Conservation (phyloP, 805 yeast species). For the Candida ponderosae region DNA sequence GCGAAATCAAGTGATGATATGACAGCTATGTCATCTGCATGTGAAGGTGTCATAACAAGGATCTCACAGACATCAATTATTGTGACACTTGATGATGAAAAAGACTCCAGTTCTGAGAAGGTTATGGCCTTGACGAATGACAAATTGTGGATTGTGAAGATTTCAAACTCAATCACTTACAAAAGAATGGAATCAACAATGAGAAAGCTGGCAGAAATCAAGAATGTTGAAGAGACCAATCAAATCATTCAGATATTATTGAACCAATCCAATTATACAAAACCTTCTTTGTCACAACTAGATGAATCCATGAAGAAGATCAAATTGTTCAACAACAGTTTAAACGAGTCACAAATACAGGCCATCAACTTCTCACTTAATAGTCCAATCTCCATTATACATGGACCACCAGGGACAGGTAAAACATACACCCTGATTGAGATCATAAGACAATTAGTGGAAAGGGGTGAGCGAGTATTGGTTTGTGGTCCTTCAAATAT, state of each 20-base stretch:
- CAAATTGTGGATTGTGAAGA: conserved; percentile 52
- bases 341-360: conserved; percentile 53
- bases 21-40: conserved; percentile 12
- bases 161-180: conserved; percentile 61
- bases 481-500: conserved; percentile 95
- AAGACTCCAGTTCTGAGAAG: conserved; percentile 32
- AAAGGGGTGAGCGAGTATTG: conserved; percentile 49
- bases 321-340: conserved; percentile 31
- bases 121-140: conserved; percentile 34
- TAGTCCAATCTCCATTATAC: conserved; percentile 53
- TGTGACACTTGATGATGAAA: conserved; percentile 54
- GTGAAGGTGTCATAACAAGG: conserved; percentile 63
- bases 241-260: conserved; percentile 37
- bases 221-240: conserved; percentile 25
- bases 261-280: conserved; percentile 32
- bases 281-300: conserved; percentile 15
- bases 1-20: conserved; percentile 20
- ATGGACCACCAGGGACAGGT: conserved; percentile 81
- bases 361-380: conserved; percentile 65
- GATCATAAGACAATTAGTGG: conserved; percentile 62
- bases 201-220: conserved; percentile 47
- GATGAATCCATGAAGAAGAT: conserved; percentile 6
- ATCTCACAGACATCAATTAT: conserved; percentile 39
- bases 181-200: conserved; percentile 74
- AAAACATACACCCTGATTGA: conserved; percentile 81